Base-by-base conservation (phyloP, 2,329 filamentous ascomycete species). In the Colletotrichum falcatum region DNA sequence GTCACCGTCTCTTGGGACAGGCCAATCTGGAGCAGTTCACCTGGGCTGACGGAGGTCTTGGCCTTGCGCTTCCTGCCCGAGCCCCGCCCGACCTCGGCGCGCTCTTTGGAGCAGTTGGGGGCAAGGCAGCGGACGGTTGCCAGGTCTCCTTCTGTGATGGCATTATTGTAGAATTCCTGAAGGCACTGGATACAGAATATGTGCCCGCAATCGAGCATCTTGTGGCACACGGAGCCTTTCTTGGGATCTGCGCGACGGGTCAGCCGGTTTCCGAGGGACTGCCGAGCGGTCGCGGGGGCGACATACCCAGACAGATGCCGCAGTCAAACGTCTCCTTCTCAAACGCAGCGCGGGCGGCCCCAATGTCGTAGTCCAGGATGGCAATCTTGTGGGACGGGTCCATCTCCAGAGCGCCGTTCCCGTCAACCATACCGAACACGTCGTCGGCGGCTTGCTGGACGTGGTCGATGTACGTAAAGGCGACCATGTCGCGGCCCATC, bases 151-250 rank as follows among this genome's bases (percentile, higher is more conserved):
- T 97, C 93, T 0, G 85, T 89, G 75, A 99, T 98, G 74, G 94
- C 94, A 73, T 90, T 91, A 74, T 92, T 94, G 85, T 97, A 98
- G 75, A 95, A 98, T 75, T 95, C 94, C 73, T 93, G 91, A 3
- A 99, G 84, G 77, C 96, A 99, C n/a, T 89, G 81, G 23, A 91
- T 83, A 79, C 96, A 99, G 78, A 98, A 99, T 46, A 98, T 94
- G 78, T 99, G 95, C 0, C 89, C 90, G 79, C 96, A 99, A 69
- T 91, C 90, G 55, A 92, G 81, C 86, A 98, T 91, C 51, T 89
- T 89, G 81, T 98, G 92, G 79, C 96, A 98, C 14, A 85, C 87
- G 0, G 84, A 81, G 1, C 96, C 96, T 79, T 97, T 98, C 80
- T 97, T 97, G 0, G 94, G 94, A 79, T 98, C 95, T 88, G 66